Evolutionary conservation across 2,329 filamentous ascomycete species (phyloP), one percentile per base, ranked within the genome.

Genomic region (Sporothrix sp.): DNA sequence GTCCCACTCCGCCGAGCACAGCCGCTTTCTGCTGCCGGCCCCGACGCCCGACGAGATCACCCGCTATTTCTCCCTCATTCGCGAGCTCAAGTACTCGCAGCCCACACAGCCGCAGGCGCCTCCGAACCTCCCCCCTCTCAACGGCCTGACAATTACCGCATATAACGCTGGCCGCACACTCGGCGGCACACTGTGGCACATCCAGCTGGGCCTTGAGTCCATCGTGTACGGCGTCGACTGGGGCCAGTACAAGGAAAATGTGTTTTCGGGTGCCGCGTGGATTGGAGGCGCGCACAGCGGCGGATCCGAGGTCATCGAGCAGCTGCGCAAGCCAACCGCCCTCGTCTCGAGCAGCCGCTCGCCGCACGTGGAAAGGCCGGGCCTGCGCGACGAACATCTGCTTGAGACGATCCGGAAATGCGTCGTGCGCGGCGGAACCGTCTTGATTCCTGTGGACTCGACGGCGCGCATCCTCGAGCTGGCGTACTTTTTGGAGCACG

Each of bases 141-240:
- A 93, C 58, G 90, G 90, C 4, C 78, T 98, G 16, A 95, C 88
- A 2, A 87, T 98, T 57, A 98, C 93, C 1, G 93, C 93, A 1
- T 97, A 97, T 70, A 95, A 94, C 67, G 89, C 93, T 7, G 93
- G 93, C 56, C 91, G 96, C 64, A 96, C 91, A 0, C 78, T 97
- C 0, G 93, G 93, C 65, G 93, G 93, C 51, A 97, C 93, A 21
- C 95, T 98, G 71, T 98, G 93, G 93, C 91, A 97, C 62, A 90
- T 98, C 57, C 91, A 97, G 61, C 89, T 97, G 70, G 89, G 90
- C 0, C 77, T 96, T 63, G 93, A 98, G 65, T 96, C 90, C 1
- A 91, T 98, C 37, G 90, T 98, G 1, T 97, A 98, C 61, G 91
- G 93, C 0, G 87, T 96, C 16, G 91, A 97, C 62, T 98, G 93